These are phyloP conservation scores for Metschnikowia orientalis DNA, from an alignment of 805 yeast species.

Conservation along the genomic window DNA sequence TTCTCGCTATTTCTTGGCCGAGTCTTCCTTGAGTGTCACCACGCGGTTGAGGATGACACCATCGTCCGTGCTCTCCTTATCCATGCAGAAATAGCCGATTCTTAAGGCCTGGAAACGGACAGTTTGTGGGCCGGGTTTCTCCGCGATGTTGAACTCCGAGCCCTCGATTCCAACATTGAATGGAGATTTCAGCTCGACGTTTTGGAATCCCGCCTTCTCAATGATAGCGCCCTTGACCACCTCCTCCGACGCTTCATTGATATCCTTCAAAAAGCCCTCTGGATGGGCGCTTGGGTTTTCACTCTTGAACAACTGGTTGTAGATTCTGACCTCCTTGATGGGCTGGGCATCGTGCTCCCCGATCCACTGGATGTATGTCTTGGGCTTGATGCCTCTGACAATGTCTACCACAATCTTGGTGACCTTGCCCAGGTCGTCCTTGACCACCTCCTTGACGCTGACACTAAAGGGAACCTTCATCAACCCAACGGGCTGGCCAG, in stretches of 20 bases:
- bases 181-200: conserved; percentile 68
- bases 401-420: conserved; percentile 73
- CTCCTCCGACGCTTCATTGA: conserved; percentile 75
- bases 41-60: conserved; percentile 79
- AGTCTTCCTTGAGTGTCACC: conserved; percentile 87
- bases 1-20: conserved; percentile 36
- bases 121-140: conserved; percentile 29
- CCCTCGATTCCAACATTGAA: conserved; percentile 59
- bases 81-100: conserved; percentile 92
- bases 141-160: conserved; percentile 68
- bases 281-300: conserved; percentile 90
- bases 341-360: conserved; percentile 60
- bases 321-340: conserved; percentile 75
- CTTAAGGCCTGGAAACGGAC: conserved; percentile 97
- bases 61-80: conserved; percentile 59
- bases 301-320: conserved; percentile 80
- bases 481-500: conserved; percentile 91
- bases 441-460: conserved; percentile 63
- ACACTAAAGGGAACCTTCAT: conserved; percentile 86
- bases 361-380: conserved; percentile 96
- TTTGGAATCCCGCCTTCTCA: conserved; percentile 66
- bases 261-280: conserved; percentile 81
- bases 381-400: conserved; percentile 65
- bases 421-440: conserved; percentile 59
- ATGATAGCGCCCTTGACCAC: conserved; percentile 61